These are phyloP conservation scores for Torulaspora quercuum DNA, from an alignment of 805 yeast species.

Conservation along the genomic window DNA sequence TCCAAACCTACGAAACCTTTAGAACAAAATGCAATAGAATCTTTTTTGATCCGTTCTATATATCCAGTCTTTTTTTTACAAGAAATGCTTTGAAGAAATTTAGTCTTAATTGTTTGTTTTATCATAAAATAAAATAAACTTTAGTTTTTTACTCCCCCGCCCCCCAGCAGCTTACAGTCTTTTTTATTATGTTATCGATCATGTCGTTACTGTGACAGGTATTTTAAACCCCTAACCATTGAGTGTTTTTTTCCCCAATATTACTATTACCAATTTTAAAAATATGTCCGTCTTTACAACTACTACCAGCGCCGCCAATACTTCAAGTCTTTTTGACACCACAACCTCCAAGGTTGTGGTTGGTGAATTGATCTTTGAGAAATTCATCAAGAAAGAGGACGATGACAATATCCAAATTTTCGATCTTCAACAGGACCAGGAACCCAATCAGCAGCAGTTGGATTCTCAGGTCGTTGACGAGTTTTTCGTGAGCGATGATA, in stretches of 20 bases:
- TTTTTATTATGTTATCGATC: conserved; percentile 4
- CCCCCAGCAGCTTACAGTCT: not conserved
- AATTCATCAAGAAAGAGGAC: conserved; percentile 25
- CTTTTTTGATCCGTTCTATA: conserved; percentile 1
- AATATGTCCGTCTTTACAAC: conserved; percentile 5
- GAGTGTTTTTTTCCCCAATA: conserved; percentile 1
- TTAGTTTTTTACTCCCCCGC: not conserved
- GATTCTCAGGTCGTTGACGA: conserved; percentile 37
- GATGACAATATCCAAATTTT: conserved; percentile 2
- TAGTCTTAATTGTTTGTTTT: too few species aligned
- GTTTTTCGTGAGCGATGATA: conserved; percentile 39
- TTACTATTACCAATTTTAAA: conserved; percentile 2
- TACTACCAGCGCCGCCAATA: not conserved
- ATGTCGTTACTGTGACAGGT: conserved; percentile 10
- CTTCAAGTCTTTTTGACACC: conserved; percentile 1
- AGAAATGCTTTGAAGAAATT: too few species aligned
- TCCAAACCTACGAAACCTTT: not conserved
- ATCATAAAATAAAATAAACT: too few species aligned
- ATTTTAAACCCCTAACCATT: not conserved
- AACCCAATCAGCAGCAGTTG: conserved; percentile 33
- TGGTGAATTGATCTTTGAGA: conserved; percentile 29
- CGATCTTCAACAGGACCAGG: not conserved
- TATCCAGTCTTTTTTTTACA: conserved; percentile 4
- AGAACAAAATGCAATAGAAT: conserved; percentile 6
- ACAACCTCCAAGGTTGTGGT: conserved; percentile 17